Evolutionary conservation across 352 stramenopile genomes (phyloP).

Genomic region (Pythium brassicae): DNA sequence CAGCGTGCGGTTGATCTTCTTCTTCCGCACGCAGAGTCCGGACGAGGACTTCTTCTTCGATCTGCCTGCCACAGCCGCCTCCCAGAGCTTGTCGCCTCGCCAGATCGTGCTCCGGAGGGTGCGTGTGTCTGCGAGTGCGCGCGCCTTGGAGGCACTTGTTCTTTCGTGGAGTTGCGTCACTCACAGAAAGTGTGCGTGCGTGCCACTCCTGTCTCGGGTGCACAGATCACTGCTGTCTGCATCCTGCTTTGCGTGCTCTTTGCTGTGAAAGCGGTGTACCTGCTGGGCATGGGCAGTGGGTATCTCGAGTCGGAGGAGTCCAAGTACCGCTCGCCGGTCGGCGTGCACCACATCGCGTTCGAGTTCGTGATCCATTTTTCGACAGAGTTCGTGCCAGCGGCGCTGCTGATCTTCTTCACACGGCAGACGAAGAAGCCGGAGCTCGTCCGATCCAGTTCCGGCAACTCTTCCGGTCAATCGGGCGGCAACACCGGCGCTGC

Average conservation of each 20-base stretch:
- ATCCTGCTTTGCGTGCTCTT: slow-evolving; percentile 72
- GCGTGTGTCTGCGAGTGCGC: slow-evolving; percentile 6
- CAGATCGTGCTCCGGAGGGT: slow-evolving; percentile 66
- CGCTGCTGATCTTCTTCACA: slow-evolving; percentile 65
- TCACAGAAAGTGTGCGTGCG: neutral
- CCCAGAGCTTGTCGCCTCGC: slow-evolving; percentile 30
- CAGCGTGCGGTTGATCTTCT: slow-evolving; percentile 71
- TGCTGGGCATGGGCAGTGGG: slow-evolving; percentile 64
- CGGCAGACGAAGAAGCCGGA: slow-evolving; percentile 24
- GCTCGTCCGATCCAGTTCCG: slow-evolving; percentile 20
- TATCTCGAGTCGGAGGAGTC: slow-evolving; percentile 57
- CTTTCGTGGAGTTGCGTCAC: neutral
- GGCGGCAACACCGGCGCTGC: slow-evolving; percentile 18
- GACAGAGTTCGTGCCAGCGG: slow-evolving; percentile 70
- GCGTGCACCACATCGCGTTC: slow-evolving; percentile 64
- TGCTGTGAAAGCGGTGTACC: slow-evolving; percentile 55
- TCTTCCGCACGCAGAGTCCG: slow-evolving; percentile 67
- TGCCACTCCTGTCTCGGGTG: neutral
- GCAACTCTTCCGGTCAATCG: slow-evolving; percentile 22
- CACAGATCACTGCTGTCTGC: slow-evolving; percentile 71
- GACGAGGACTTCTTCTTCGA: slow-evolving; percentile 85
- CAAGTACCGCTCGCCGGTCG: slow-evolving; percentile 54
- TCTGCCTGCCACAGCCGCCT: slow-evolving; percentile 29
- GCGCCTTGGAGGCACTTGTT: slow-evolving; percentile 6
- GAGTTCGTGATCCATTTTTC: slow-evolving; percentile 70